These are phyloP conservation scores for Hypomyces perniciosus DNA, from an alignment of 2,329 filamentous ascomycete genomes.

Conservation along the genomic window DNA sequence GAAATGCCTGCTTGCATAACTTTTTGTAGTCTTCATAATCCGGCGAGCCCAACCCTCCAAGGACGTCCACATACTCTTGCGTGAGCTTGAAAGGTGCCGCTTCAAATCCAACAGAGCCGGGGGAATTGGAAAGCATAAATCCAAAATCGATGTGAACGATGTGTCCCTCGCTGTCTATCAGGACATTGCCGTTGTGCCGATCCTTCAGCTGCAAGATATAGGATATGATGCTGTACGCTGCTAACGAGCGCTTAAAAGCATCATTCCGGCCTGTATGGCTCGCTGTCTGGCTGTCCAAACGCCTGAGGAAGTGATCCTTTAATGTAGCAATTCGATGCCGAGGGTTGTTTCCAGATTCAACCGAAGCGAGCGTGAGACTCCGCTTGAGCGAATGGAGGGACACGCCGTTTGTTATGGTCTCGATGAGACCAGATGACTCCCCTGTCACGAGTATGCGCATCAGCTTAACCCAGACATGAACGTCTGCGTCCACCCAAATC, in stretches of 20 bases:
- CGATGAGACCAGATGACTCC: constrained; percentile 76
- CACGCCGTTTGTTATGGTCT: constrained; percentile 83
- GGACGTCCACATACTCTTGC: constrained; percentile 77
- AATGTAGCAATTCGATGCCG: constrained; percentile 72
- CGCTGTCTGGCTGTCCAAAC: constrained; percentile 64
- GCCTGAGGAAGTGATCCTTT: constrained; percentile 73
- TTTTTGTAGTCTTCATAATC: constrained; percentile 72
- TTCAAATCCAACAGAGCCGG: constrained; percentile 78
- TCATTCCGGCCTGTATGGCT: constrained; percentile 68
- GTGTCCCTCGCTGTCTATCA: constrained; percentile 79
- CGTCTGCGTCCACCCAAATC: constrained; percentile 69
- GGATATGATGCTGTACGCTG: constrained; percentile 78
- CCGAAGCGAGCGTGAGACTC: constrained; percentile 68
- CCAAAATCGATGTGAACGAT: constrained; percentile 88
- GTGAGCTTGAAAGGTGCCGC: constrained; percentile 83
- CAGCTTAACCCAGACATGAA: constrained; percentile 80
- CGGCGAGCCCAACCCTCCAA: constrained; percentile 64
- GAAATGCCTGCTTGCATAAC: constrained; percentile 77
- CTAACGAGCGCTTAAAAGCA: constrained; percentile 74
- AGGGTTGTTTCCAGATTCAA: constrained; percentile 67
- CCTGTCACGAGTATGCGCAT: constrained; percentile 85
- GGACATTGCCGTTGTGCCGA: constrained; percentile 78
- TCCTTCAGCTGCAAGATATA: constrained; percentile 83
- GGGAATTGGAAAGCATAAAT: constrained; percentile 84
- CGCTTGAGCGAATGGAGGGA: constrained; percentile 82